Conservation (phyloP, 495 filamentous ascomycete genomes). For the Rusavskia elegans region DNA sequence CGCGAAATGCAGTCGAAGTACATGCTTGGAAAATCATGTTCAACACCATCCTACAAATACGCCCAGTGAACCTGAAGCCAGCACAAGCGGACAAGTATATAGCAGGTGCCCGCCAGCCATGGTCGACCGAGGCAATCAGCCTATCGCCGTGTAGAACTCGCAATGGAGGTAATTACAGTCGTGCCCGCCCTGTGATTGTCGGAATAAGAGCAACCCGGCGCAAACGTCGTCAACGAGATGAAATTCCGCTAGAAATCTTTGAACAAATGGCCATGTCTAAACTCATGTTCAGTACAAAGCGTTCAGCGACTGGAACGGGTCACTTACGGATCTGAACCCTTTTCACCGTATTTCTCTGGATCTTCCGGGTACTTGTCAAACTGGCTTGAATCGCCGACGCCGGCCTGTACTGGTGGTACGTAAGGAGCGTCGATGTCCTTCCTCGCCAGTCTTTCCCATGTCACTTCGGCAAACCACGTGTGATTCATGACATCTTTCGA, state of each 20-base stretch:
- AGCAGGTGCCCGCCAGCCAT: too few relatives aligned
- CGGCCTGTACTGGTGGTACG: slow-evolving; percentile 87
- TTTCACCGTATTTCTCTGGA: slow-evolving; percentile 70
- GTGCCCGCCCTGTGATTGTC: too few relatives aligned
- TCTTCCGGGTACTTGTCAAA: slow-evolving; percentile 98
- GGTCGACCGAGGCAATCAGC: too few relatives aligned
- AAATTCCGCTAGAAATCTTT: slow-evolving; percentile 36
- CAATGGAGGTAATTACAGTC: too few relatives aligned
- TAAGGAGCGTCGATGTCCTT: slow-evolving; percentile 99
- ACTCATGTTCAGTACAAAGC: slow-evolving; percentile 9
- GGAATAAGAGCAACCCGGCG: too few relatives aligned
- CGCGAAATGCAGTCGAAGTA: too few relatives aligned
- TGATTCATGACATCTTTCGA: slow-evolving; percentile 88
- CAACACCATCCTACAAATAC: too few relatives aligned
- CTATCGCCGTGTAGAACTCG: too few relatives aligned
- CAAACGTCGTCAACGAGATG: neutral
- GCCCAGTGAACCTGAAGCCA: too few relatives aligned
- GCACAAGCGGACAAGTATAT: too few relatives aligned
- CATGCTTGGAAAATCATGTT: too few relatives aligned
- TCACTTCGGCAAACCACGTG: slow-evolving; percentile 92
- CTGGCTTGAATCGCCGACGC: slow-evolving; percentile 87
- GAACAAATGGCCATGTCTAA: slow-evolving; percentile 56
- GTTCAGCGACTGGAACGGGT: neutral
- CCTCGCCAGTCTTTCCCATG: slow-evolving; percentile 81
- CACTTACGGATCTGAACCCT: slow-evolving; percentile 70